These are phyloP conservation scores for Canariomyces notabilis DNA, from an alignment of 2,329 filamentous ascomycete genomes.

Conservation along the genomic window DNA sequence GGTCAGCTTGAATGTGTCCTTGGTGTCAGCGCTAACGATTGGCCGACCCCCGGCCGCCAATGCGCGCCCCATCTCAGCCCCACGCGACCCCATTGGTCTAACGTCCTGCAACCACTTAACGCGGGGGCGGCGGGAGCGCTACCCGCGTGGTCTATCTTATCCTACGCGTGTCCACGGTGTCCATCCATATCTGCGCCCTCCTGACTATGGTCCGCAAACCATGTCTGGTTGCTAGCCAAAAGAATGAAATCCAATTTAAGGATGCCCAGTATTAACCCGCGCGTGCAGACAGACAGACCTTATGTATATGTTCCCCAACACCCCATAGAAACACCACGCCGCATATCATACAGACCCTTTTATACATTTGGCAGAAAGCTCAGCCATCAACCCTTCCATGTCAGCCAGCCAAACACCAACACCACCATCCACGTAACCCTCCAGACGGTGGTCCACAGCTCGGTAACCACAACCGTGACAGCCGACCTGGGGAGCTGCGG, in stretches of 20 bases:
- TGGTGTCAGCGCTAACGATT: too few species aligned
- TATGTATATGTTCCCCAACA: too few species aligned
- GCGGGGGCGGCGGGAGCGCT: constrained; percentile 5
- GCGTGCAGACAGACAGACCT: too few species aligned
- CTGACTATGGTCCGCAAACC: too few species aligned
- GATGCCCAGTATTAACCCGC: too few species aligned
- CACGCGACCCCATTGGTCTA: constrained; percentile 21
- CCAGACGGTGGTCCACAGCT: constrained; percentile 58
- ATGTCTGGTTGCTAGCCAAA: too few species aligned
- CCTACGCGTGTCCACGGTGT: not conserved
- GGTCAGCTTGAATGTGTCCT: too few species aligned
- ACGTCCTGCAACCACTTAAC: constrained; percentile 20
- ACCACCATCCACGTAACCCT: constrained; percentile 60
- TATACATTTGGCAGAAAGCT: not conserved
- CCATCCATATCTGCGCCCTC: not conserved
- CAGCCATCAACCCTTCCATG: constrained; percentile 52
- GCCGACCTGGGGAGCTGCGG: constrained; percentile 29
- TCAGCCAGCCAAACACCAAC: constrained; percentile 61
- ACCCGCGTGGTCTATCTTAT: not conserved
- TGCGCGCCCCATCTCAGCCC: constrained; percentile 22
- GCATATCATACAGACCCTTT: not conserved
- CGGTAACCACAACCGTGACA: constrained; percentile 47
- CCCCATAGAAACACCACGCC: not conserved
- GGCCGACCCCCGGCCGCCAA: not conserved
- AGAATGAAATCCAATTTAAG: too few species aligned